Evolutionary conservation across 805 yeast genomes (phyloP).

Genomic region (Schwanniomyces yamadae): DNA sequence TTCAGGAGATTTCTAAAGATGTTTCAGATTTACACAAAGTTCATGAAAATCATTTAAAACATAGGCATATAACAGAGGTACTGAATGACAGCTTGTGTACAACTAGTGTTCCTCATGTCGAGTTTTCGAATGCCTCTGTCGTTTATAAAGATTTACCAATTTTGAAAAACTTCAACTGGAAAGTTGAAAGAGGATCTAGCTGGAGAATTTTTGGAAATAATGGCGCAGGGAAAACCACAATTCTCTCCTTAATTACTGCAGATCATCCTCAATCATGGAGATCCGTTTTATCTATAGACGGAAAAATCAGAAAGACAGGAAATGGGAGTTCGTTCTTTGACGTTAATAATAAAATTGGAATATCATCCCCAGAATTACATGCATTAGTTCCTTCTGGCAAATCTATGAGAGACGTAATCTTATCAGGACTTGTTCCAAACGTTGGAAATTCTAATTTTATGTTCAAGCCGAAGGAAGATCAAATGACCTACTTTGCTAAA

Average conservation of each 20-base stretch:
- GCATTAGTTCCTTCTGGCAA: conserved; percentile 69
- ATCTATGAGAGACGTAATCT: conserved; percentile 55
- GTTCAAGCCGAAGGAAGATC: conserved; percentile 35
- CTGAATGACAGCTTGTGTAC: conserved; percentile 4
- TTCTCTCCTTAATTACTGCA: conserved; percentile 79
- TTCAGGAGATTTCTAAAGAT: conserved; percentile 11
- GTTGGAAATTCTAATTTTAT: conserved; percentile 62
- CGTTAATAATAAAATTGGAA: conserved; percentile 76
- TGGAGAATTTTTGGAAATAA: conserved; percentile 91
- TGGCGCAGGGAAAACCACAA: conserved; percentile 92
- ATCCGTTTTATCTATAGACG: conserved; percentile 59
- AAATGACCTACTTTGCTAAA: conserved; percentile 14
- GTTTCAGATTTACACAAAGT: conserved; percentile 14
- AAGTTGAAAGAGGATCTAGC: conserved; percentile 64
- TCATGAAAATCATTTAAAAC: conserved; percentile 5
- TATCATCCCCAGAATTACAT: conserved; percentile 90
- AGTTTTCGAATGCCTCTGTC: conserved; percentile 63
- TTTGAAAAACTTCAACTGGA: conserved; percentile 62
- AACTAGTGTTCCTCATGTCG: conserved; percentile 23
- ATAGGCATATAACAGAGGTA: conserved; percentile 9
- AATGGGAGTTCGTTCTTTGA: conserved; percentile 68
- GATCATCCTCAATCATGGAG: conserved; percentile 98
- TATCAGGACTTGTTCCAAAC: conserved; percentile 62
- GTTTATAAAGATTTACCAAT: conserved; percentile 63
- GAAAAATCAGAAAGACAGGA: conserved; percentile 72